Evolutionary conservation across 139 green algal genomes (phyloP), one percentile per base, ranked within the genome.

Genomic region (Tetradesmus lagerheimii): DNA sequence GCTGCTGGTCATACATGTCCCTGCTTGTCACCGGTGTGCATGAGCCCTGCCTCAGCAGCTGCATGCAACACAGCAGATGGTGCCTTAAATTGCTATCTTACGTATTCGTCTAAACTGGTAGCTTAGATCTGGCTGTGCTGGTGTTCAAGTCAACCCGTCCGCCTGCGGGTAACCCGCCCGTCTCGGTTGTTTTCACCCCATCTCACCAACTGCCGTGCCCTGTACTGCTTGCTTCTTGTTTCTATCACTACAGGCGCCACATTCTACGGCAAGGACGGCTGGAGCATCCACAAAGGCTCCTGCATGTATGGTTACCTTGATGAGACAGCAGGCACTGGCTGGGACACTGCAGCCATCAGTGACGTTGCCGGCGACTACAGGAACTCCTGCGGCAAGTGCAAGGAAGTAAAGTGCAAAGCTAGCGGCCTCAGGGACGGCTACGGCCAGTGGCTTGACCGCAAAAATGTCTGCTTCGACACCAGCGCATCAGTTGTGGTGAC

Each of bases 291-390:
- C 84, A 76, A 81, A 16, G 91, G 91, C 25, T 74, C 35, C 38
- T 93, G 91, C 80, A 81, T 53, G 2, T 91, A 87, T 45, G 64
- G 76, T 9, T 92, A 93, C 71, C 74, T 92, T 20, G 90, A 88
- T 43, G 85, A 91, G 37, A 82, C 88, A n/a, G 79, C 88, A 16
- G 91, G 91, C 57, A 91, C 91, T n/a, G 90, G 88, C 89, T 93
- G 91, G 88, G 88, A 92, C 35, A 53, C 85, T 2, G 88, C 83
- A 18, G 91, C 91, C 23, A 83, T 92, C 25, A 29, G 53, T 18
- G 91, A 93, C 37, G 47, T 80, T 9, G 80, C 43, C 6, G 29
- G 31, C 18, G 85, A 89, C 71, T 89, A 77, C 71, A 12, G 16
- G 15, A 34, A 43, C 71, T 34, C 35, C 15, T 83, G 87, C 80